Conservation (phyloP, 1,284 basidiomycete genomes). For the Melampsora americana region DNA sequence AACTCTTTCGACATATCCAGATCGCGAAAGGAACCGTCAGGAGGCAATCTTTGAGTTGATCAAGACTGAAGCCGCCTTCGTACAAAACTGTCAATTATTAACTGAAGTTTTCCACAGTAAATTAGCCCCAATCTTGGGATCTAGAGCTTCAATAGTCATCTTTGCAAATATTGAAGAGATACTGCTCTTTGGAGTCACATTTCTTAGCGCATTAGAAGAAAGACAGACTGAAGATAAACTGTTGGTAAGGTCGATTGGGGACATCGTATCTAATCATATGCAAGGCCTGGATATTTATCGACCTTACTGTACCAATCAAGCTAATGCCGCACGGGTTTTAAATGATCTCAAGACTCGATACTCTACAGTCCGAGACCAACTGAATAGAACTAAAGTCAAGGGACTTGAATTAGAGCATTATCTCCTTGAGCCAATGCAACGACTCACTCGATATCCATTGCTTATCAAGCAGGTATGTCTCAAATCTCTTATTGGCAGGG, state of each 20-base stretch:
- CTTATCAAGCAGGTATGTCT: constrained; percentile 29
- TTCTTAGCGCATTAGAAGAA: constrained; percentile 37
- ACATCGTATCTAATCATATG: constrained; percentile 25
- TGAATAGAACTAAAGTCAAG: constrained; percentile 27
- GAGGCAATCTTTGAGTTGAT: constrained; percentile 41
- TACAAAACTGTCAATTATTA: constrained; percentile 38
- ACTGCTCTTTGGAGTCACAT: constrained; percentile 34
- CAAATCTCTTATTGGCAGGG: background rate
- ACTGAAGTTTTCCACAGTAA: constrained; percentile 25
- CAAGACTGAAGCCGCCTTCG: constrained; percentile 31
- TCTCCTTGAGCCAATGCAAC: constrained; percentile 41
- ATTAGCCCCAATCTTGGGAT: constrained; percentile 18
- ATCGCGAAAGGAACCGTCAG: constrained; percentile 36
- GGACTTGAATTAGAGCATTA: constrained; percentile 41
- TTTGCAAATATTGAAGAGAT: constrained; percentile 43
- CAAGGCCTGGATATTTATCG: constrained; percentile 32
- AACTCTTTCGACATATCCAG: constrained; percentile 2
- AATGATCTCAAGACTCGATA: constrained; percentile 7
- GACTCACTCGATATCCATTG: constrained; percentile 43
- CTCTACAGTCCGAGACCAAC: background rate
- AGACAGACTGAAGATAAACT: background rate
- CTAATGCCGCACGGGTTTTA: constrained; percentile 21
- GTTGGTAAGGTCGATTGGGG: constrained; percentile 9
- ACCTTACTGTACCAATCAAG: constrained; percentile 41
- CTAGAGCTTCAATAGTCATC: constrained; percentile 3